Evolutionary conservation across 1,139 yeast species (phyloP).

Genomic region (Petasospora fabianii): DNA sequence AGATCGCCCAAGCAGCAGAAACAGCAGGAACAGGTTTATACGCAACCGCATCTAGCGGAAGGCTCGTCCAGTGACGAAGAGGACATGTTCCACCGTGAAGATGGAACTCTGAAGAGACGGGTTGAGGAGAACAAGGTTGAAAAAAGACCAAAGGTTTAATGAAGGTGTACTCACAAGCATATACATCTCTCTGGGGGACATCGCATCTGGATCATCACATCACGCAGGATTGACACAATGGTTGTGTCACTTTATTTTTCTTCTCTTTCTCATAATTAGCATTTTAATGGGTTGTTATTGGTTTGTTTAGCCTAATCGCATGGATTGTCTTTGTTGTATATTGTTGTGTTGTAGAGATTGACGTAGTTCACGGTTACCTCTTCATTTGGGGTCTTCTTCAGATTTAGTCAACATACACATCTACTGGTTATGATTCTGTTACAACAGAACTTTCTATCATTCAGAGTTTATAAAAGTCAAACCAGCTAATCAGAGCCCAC

Average conservation of each 20-base stretch:
- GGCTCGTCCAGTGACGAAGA: conserved; percentile 4
- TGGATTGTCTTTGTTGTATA: too few species aligned
- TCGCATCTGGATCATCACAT: not conserved
- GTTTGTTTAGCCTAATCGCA: too few species aligned
- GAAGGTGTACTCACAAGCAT: not conserved
- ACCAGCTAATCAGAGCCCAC: too few species aligned
- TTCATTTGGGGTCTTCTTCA: too few species aligned
- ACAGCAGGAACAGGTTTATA: not conserved
- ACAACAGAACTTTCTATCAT: too few species aligned
- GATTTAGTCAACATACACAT: too few species aligned
- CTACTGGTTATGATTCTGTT: too few species aligned
- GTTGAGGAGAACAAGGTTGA: conserved; percentile 6
- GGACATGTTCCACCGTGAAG: conserved; percentile 10
- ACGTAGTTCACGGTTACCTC: too few species aligned
- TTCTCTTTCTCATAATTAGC: too few species aligned
- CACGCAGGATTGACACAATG: not conserved
- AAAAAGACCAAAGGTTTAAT: conserved; percentile 12
- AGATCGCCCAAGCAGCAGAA: not conserved
- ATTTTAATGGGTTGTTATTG: too few species aligned
- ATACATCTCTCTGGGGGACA: not conserved
- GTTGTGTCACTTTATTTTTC: not conserved
- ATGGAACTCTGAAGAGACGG: conserved; percentile 8
- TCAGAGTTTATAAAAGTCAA: too few species aligned
- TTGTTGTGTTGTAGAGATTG: not conserved
- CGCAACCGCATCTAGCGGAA: not conserved